Evolutionary conservation across 2,329 filamentous ascomycete species (phyloP), one percentile per base, ranked within the genome.

Genomic region (Apiospora hydei): DNA sequence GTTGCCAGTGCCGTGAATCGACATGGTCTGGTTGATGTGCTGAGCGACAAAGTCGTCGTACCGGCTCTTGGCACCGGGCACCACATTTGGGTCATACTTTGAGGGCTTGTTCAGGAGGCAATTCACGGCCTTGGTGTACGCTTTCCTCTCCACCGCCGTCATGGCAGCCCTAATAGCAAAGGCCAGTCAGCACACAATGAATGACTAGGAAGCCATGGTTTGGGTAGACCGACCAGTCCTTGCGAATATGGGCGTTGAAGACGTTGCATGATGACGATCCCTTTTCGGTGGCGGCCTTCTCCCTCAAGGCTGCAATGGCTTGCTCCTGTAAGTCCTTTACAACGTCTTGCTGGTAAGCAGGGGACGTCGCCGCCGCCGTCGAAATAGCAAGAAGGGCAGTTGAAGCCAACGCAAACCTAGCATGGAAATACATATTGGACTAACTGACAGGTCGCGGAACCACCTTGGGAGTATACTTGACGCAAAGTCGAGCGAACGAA

Each of bases 41-140:
- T 81, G 78, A 47, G 77, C 81, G 8, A 82, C 81, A 74, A 83
- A 83, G 77, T 83, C 82, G 49, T 82, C 80, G 71, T 80, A 82
- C 43, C 79, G 76, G 46, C 76, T 77, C 74, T 77, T 78, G 70
- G 79, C 77, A 24, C 81, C 81, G 8, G 81, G 80, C 68, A 76
- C 81, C 75, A 78, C 72, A 11, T 68, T 72, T 4, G 74, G 72
- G 69, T 78, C 75, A 38, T 79, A 74, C 70, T 78, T 81, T n/a
- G 81, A 80, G 10, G 81, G 81, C 73, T 77, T 79, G 43, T 69
- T 21, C 75, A 80, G 76, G 64, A 82, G 51, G 71, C 81, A 82
- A 24, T 78, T 78, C 72, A 82, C 77, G 47, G 80, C 81, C 1
- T 73, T 73, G 46, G 81, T 81, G 74, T 82, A 83, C 21, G 71